Conservation (phyloP, 2,329 filamentous ascomycete genomes). For the Emericellopsis cladophorae region DNA sequence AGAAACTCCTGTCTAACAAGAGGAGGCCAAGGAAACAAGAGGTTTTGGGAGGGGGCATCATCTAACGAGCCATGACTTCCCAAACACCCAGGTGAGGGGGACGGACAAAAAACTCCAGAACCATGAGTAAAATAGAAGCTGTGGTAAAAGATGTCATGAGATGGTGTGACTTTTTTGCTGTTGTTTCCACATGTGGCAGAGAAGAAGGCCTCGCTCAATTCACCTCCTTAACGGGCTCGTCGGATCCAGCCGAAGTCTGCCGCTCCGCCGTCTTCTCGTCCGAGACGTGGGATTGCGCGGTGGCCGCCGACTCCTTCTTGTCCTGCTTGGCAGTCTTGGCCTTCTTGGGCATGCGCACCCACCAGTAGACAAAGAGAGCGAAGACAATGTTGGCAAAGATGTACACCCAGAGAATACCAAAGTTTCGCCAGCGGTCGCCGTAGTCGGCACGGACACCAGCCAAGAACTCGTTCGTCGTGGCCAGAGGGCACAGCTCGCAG, state of each 20-base stretch:
- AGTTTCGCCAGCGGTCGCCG: conserved; percentile 53
- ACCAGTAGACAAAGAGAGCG: conserved; percentile 43
- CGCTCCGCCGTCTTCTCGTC: background rate
- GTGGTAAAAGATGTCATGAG: too few relatives aligned
- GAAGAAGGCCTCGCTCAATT: background rate
- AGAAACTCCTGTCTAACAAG: too few relatives aligned
- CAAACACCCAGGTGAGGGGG: too few relatives aligned
- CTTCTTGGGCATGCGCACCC: conserved; percentile 33
- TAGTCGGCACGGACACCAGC: conserved; percentile 36
- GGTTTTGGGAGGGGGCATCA: too few relatives aligned
- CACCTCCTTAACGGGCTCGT: background rate
- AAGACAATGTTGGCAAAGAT: conserved; percentile 45
- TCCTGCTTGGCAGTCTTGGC: conserved; percentile 1
- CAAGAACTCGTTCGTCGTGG: conserved; percentile 39
- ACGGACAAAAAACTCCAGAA: too few relatives aligned
- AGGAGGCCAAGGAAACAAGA: too few relatives aligned
- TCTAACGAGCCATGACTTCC: too few relatives aligned
- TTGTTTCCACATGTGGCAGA: too few relatives aligned
- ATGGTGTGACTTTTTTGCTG: too few relatives aligned
- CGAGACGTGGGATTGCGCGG: conserved; percentile 6
- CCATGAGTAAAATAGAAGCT: too few relatives aligned
- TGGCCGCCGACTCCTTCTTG: conserved; percentile 7
- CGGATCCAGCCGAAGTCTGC: background rate
- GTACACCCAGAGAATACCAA: conserved; percentile 49
- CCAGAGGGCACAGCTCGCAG: conserved; percentile 44